These are phyloP conservation scores for Penicillium fimorum DNA, from an alignment of 495 filamentous ascomycete species.

Conservation along the genomic window DNA sequence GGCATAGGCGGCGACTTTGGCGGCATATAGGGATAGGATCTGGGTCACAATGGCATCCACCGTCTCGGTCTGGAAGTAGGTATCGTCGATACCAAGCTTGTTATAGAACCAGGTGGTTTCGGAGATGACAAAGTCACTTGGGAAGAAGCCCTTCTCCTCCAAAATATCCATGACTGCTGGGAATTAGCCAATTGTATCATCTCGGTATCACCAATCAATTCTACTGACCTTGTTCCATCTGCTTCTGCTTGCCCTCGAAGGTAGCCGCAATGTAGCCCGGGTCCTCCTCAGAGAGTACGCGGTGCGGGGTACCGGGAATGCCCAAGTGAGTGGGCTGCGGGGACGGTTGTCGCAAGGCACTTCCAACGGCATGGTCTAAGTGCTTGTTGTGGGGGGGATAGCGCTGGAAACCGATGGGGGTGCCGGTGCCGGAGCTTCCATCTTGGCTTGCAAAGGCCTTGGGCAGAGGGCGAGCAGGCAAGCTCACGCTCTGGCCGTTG, in stretches of 20 bases:
- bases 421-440: slow-evolving; percentile 42
- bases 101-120: slow-evolving; percentile 98
- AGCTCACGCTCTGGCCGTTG: slow-evolving; percentile 24
- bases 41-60: slow-evolving; percentile 86
- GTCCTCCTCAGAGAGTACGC: slow-evolving; percentile 81
- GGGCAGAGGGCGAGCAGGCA: slow-evolving; percentile 37
- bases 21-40: slow-evolving; percentile 93
- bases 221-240: slow-evolving; percentile 81
- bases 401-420: slow-evolving; percentile 50
- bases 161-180: slow-evolving; percentile 65
- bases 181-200: slow-evolving; percentile 10
- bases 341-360: slow-evolving; percentile 67
- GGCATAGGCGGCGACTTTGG: slow-evolving; percentile 92
- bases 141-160: slow-evolving; percentile 82
- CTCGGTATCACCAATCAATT: not conserved
- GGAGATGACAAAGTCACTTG: slow-evolving; percentile 72
- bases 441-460: slow-evolving; percentile 40
- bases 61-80: slow-evolving; percentile 94
- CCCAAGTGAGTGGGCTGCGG: slow-evolving; percentile 89
- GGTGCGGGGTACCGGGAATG: slow-evolving; percentile 61
- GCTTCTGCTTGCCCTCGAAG: slow-evolving; percentile 89
- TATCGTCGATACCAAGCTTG: slow-evolving; percentile 94
- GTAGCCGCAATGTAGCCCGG: slow-evolving; percentile 93
- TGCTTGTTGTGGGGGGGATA: slow-evolving; percentile 57
- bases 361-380: slow-evolving; percentile 59